Evolutionary conservation across 306 rosid species (phyloP), one percentile per base, ranked within the genome.

Genomic region (Cicer bijugum): DNA sequence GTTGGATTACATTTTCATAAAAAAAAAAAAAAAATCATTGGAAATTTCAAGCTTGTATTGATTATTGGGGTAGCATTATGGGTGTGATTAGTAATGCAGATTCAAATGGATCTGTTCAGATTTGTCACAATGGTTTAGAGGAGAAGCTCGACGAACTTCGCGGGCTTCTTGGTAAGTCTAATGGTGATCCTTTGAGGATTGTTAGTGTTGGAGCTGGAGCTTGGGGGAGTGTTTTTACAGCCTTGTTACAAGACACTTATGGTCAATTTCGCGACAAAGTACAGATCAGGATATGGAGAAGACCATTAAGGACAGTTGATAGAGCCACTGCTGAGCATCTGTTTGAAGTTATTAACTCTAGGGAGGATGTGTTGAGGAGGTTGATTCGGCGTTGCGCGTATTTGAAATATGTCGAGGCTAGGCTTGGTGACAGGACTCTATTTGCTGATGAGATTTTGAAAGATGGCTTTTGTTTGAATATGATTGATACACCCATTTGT

Each of bases 131-230:
- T 71, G 83, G 85, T 2, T 80, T 90, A 72, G 98, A 90, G 45
- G 93, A 88, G 78, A 93, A 90, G 75, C 89, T 93, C 12, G 91
- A 90, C 53, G 90, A 86, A 46, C 88, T 93, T 0, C 81, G 97
- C 6, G 47, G 67, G 6, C 85, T 93, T 6, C 78, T 90, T 45
- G 92, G 89, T 42, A 92, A 52, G 42, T 59, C 16, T 44, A 67
- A 87, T 35, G 84, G 88, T 19, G 98, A 93, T 79, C 97, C 98
- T 45, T 63, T 93, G 15, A 85, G 97, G 69, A 86, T 90, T n/a
- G 98, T 89, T 23, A 92, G 98, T 42, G 97, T 93, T 10, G 96
- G 93, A 52, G 97, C 98, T 4, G 98, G 98, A 51, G 97, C 98
- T 5, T 93, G 98, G 97, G 98, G 98, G 0, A 93, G 97, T 82